Conservation (phyloP, 768 basidiomycete genomes). For the Peribolospora kevripleyi region DNA sequence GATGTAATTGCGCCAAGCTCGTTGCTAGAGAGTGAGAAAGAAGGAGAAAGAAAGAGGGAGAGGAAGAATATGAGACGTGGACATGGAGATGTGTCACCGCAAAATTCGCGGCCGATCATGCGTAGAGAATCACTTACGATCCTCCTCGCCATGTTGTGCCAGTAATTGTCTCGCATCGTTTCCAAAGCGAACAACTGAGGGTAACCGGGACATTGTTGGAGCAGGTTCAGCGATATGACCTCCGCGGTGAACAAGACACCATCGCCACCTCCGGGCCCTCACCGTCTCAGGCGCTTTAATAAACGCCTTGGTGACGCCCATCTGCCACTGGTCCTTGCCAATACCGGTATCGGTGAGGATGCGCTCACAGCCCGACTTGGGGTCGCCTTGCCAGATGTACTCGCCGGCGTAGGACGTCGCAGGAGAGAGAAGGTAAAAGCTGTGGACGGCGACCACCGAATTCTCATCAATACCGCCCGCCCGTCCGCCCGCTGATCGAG, state of each 20-base stretch:
- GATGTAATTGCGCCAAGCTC: slow-evolving; percentile 86
- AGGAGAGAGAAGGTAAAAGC: slow-evolving; percentile 79
- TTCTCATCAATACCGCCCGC: background rate
- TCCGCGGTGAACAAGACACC: background rate
- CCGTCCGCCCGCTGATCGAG: background rate
- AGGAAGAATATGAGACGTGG: too few relatives aligned
- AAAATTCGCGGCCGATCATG: too few relatives aligned
- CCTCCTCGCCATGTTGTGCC: slow-evolving; percentile 97
- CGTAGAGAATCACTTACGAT: slow-evolving; percentile 23
- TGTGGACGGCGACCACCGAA: slow-evolving; percentile 3
- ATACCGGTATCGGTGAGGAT: slow-evolving; percentile 92
- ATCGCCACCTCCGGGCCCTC: too few relatives aligned
- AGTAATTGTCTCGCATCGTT: slow-evolving; percentile 95
- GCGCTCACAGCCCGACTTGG: slow-evolving; percentile 70
- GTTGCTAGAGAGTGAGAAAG: slow-evolving; percentile 25
- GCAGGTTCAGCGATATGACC: slow-evolving; percentile 2
- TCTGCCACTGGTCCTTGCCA: slow-evolving; percentile 93
- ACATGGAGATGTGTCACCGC: too few relatives aligned
- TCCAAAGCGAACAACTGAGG: slow-evolving; percentile 79
- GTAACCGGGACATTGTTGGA: background rate
- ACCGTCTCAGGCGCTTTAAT: slow-evolving; percentile 99
- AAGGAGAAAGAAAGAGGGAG: too few relatives aligned
- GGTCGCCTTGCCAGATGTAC: slow-evolving; percentile 82
- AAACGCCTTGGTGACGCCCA: slow-evolving; percentile 95
- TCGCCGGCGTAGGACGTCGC: slow-evolving; percentile 95